Evolutionary conservation across 257 asterid genomes (phyloP), one percentile per base, ranked within the genome.

Genomic region (Solanum chaucha): DNA sequence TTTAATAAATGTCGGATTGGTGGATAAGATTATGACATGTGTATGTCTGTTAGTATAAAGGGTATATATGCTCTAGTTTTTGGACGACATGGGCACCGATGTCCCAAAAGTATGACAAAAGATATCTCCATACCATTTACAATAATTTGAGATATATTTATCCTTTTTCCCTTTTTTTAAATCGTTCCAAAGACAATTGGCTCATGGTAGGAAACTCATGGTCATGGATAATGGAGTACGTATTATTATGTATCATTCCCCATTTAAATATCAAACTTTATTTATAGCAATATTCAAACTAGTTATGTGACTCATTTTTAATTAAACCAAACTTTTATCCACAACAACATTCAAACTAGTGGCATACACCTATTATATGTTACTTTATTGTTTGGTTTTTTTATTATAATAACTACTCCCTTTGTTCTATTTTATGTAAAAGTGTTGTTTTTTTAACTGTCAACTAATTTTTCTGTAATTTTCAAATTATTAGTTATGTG

Each of bases 141-240:
- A 0, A 17, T 51, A 2, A 0, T 15, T 51, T 1, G 0, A 0
- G 0, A 0, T 51, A 51, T 51, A 51, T 17, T 51, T 51, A 2
- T 2, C 14, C 61, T 2, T 51, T 48, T 51, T 2, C 3, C 3
- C 9, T 0, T 17, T 51, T 51, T 51, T 51, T 30, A 5, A 55
- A 30, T 1, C 20, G 6, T 70, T 30, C 12, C 5, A 70, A 14
- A 70, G 40, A 70, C 77, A 30, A 70, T 55, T 55, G 24, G 10
- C 24, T 55, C 64, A 55, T 70, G 10, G 40, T 58, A 20, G 26
- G 67, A 58, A 55, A 4, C n/a, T 70, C 40, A 70, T 68, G 75
- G 75, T 68, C 38, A 68, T 70, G 77, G 0, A 8, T 17, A 17
- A 34, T 34, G 80, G 80, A 72, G 61, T 51, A 51, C 14, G 1